A percentile compares a stretch with the other conserved stretches of the same genome.
Conservation (phyloP, 2,329 filamentous ascomycete species). For the Botryotinia convoluta region DNA sequence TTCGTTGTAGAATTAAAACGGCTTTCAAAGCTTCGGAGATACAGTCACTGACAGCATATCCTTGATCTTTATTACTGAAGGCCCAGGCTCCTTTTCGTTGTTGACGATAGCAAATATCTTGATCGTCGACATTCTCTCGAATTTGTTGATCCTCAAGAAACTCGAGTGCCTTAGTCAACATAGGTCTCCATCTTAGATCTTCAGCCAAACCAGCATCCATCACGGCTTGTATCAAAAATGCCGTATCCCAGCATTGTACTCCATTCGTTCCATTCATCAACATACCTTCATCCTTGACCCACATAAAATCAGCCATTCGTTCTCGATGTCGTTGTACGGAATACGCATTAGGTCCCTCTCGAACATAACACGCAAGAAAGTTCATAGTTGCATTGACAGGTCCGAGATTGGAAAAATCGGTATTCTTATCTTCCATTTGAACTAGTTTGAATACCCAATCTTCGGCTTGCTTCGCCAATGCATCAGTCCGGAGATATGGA, state of each 20-base stretch:
- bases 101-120: conserved; percentile 82
- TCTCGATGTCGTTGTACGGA: conserved; percentile 76
- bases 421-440: conserved; percentile 90
- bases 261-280: conserved; percentile 94
- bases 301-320: conserved; percentile 79
- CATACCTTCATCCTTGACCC: conserved; percentile 92
- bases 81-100: conserved; percentile 91
- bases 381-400: conserved; percentile 93
- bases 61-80: conserved; percentile 89
- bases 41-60: conserved; percentile 94
- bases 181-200: conserved; percentile 73
- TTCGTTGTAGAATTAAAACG: conserved; percentile 78
- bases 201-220: conserved; percentile 76
- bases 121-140: conserved; percentile 65
- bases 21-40: conserved; percentile 88
- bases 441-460: conserved; percentile 80
- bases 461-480: conserved; percentile 69
- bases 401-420: conserved; percentile 79
- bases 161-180: conserved; percentile 76
- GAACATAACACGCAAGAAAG: conserved; percentile 78
- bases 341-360: conserved; percentile 72
- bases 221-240: conserved; percentile 81
- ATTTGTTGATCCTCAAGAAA: conserved; percentile 94
- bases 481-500: conserved; percentile 68
- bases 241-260: conserved; percentile 96